Base-by-base conservation (phyloP, 2,329 filamentous ascomycete species). In the Byssoonygena ceratinophila region DNA sequence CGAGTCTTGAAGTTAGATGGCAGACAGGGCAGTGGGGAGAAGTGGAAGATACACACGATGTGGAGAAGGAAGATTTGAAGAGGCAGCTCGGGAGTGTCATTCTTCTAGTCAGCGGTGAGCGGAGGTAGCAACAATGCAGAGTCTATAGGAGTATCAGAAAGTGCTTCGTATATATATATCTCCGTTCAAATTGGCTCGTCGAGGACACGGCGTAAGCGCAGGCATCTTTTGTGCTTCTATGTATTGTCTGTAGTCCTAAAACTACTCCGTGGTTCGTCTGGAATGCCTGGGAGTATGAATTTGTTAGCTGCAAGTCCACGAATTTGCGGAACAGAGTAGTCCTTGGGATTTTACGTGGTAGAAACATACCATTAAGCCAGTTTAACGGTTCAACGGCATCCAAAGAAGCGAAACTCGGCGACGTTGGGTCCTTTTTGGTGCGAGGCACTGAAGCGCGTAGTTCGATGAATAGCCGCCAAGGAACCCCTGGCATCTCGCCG, bases 31-130 rank as follows among this genome's bases (percentile, higher is more conserved):
- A 85, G 69, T 97, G 92, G 91, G 92, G 92, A 7, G 90, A 95
- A 74, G 92, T 98, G 0, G 92, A 98, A 68, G 90, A 98, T 69
- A 95, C 90, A 25, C 92, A 98, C 70, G 92, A 98, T 74, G 92
- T 98, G 0, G 85, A 94, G 62, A 86, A 83, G 68, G 91, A 94
- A 69, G 92, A 98, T 68, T 61, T 97, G 59, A 79, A 81, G 64
- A 78, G 91, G 62, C 92, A 97, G 71, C 72, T 97, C 55, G 92
- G 91, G 12, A 94, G 88, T 66, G 86, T 88, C 9, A 77, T 95
- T 14, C 66, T 97, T 63, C 71, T 97, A 46, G 85, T 96, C 8
- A 83, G 80, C 52, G 85, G 85, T 1, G 65, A 69, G 57, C 62
- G 57, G 32, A 60, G 60, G 39, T 68, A 59, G 20, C 20, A 12